These are phyloP conservation scores for Phytophthora tentaculata DNA, from an alignment of 352 stramenopile species.

Conservation along the genomic window DNA sequence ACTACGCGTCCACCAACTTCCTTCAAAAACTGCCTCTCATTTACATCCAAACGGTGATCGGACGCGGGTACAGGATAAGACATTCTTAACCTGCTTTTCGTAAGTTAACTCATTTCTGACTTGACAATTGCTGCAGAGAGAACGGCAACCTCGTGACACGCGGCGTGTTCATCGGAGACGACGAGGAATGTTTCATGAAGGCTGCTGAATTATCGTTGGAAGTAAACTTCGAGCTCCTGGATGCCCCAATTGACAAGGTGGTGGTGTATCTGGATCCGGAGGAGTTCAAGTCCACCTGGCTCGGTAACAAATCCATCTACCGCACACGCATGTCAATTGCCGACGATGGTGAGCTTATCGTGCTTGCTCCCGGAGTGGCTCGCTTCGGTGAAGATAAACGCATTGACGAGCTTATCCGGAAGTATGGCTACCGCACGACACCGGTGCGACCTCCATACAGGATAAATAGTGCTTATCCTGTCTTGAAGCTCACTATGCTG, in stretches of 20 bases:
- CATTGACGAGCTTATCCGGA: constrained; percentile 96
- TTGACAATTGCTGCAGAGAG: constrained; percentile 32
- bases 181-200: constrained; percentile 95
- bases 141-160: constrained; percentile 77
- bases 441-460: constrained; percentile 56
- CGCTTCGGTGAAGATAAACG: constrained; percentile 95
- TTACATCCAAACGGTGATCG: constrained; percentile 97
- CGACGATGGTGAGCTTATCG: constrained; percentile 94
- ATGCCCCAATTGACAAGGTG: constrained; percentile 91
- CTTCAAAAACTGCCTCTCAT: constrained; percentile 90
- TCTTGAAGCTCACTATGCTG: constrained; percentile 8
- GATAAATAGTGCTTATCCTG: background rate
- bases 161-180: constrained; percentile 96
- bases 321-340: constrained; percentile 97
- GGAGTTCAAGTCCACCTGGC: constrained; percentile 98
- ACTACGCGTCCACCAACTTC: constrained; percentile 95
- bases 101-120: constrained; percentile 7
- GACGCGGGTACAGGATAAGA: constrained; percentile 46
- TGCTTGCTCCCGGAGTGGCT: constrained; percentile 94
- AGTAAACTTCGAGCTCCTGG: constrained; percentile 97
- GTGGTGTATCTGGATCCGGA: constrained; percentile 96
- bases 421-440: constrained; percentile 97
- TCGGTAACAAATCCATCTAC: constrained; percentile 99
- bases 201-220: constrained; percentile 94
- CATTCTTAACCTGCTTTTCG: background rate